phyloP scores from a whole-genome alignment of 495 filamentous ascomycete genomes.

The Podospora conica region DNA sequence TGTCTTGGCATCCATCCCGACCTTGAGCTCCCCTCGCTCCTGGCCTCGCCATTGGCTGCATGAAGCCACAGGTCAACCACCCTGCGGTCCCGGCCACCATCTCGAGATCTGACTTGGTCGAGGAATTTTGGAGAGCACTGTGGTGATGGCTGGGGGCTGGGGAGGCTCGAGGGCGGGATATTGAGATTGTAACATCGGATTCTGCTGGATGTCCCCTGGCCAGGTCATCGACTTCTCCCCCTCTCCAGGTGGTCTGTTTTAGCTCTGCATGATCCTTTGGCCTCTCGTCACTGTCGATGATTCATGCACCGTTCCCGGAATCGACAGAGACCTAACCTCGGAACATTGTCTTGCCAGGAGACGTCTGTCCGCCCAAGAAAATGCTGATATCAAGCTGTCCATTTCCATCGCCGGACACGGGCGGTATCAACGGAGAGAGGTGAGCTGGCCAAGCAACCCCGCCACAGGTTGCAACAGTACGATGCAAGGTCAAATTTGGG shows the following conservation, averaged over 20 bases:
- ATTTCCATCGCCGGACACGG: neutral
- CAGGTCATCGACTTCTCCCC: neutral
- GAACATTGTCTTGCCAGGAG: neutral
- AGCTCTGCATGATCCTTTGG: slow-evolving; percentile 8
- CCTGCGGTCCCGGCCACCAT: neutral
- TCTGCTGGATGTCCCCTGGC: neutral
- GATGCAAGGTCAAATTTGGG: neutral
- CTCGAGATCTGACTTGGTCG: neutral
- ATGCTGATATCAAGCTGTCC: neutral
- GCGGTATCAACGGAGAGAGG: neutral
- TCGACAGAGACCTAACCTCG: neutral
- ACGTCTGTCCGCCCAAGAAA: neutral
- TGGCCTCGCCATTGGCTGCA: slow-evolving; percentile 26
- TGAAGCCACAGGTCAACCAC: slow-evolving; percentile 1
- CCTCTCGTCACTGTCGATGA: neutral
- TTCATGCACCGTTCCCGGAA: neutral
- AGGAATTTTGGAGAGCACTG: neutral
- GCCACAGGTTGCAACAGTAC: neutral
- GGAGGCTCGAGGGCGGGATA: neutral
- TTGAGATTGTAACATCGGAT: neutral
- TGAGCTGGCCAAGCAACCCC: slow-evolving; percentile 5
- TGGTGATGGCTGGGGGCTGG: neutral
- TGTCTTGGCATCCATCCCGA: slow-evolving; percentile 15
- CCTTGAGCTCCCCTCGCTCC: slow-evolving; percentile 21
- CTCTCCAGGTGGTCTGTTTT: slow-evolving; percentile 18